Evolutionary conservation across 495 filamentous ascomycete genomes (phyloP).

Genomic region (Sporormia fimetaria): DNA sequence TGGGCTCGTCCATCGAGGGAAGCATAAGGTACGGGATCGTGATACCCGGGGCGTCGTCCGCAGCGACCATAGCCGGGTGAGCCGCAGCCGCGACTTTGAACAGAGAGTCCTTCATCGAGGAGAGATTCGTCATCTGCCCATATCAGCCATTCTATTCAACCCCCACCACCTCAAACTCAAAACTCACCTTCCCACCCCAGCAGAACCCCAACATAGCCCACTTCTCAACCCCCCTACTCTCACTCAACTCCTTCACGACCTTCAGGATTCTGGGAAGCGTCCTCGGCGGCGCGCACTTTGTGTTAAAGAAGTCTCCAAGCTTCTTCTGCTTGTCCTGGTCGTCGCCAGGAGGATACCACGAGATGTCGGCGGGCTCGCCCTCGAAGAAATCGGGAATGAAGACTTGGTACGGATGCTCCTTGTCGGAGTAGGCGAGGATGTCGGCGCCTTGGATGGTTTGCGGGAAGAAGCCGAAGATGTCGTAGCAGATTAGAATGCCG

Average conservation of each 20-base stretch:
- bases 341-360: conserved; percentile 26
- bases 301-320: conserved; percentile 66
- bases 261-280: conserved; percentile 53
- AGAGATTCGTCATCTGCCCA: conserved; percentile 47
- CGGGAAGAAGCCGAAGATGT: conserved; percentile 42
- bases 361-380: conserved; percentile 24
- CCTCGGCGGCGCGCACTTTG: conserved; percentile 50
- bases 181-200: conserved; percentile 52
- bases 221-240: conserved; percentile 49
- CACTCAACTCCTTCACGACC: conserved; percentile 46
- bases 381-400: conserved; percentile 31
- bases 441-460: conserved; percentile 49
- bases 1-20: conserved; percentile 38
- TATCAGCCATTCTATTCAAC: neutral
- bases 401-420: conserved; percentile 20
- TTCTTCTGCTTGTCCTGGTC: conserved; percentile 61
- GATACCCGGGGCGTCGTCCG: conserved; percentile 22
- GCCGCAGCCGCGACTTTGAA: conserved; percentile 61
- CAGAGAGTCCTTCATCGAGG: conserved; percentile 43
- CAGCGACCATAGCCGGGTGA: conserved; percentile 85
- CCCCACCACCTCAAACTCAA: neutral
- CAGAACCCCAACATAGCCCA: conserved; percentile 91
- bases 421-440: conserved; percentile 34
- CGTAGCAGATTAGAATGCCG: conserved; percentile 42
- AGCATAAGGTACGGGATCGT: conserved; percentile 33